A percentile compares a stretch with the other conserved stretches of the same genome.
Evolutionary conservation across 768 basidiomycete genomes (phyloP).

Genomic region (Russula lepida): DNA sequence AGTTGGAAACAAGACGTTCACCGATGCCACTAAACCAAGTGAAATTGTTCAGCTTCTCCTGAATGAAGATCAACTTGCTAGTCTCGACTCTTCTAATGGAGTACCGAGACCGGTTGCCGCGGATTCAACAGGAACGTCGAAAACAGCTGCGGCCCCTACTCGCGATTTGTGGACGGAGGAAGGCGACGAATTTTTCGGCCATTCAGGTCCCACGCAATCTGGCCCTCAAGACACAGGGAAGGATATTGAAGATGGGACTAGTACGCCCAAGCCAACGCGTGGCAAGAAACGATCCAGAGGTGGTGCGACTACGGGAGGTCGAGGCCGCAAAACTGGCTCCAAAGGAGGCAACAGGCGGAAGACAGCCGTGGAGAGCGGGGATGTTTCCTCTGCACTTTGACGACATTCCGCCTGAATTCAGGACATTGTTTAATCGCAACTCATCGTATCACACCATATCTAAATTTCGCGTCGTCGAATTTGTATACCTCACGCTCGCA

Average conservation of each 20-base stretch:
- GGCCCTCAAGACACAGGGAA: constrained; percentile 21
- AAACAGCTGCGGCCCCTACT: constrained; percentile 32
- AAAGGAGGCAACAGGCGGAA: constrained; percentile 22
- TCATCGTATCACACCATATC: constrained; percentile 12
- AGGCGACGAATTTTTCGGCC: constrained; percentile 80
- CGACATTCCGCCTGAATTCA: not conserved
- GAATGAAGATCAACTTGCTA: constrained; percentile 88
- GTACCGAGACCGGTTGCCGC: constrained; percentile 31
- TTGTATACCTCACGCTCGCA: constrained; percentile 14
- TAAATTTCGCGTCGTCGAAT: constrained; percentile 8
- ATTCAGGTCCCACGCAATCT: constrained; percentile 30
- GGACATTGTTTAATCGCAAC: constrained; percentile 8
- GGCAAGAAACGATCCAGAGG: constrained; percentile 31
- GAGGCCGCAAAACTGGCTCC: constrained; percentile 29
- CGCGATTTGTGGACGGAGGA: constrained; percentile 82
- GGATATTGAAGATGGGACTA: constrained; percentile 22
- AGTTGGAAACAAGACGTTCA: constrained; percentile 93
- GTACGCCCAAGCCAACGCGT: constrained; percentile 24
- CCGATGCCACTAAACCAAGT: constrained; percentile 87
- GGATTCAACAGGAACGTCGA: constrained; percentile 30
- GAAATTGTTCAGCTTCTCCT: constrained; percentile 93
- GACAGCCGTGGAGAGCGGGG: constrained; percentile 19
- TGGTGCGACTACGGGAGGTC: constrained; percentile 26
- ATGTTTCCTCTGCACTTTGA: constrained; percentile 12
- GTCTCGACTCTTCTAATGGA: constrained; percentile 42